Conservation (phyloP, 2,329 filamentous ascomycete genomes). For the Sporothrix pallida region DNA sequence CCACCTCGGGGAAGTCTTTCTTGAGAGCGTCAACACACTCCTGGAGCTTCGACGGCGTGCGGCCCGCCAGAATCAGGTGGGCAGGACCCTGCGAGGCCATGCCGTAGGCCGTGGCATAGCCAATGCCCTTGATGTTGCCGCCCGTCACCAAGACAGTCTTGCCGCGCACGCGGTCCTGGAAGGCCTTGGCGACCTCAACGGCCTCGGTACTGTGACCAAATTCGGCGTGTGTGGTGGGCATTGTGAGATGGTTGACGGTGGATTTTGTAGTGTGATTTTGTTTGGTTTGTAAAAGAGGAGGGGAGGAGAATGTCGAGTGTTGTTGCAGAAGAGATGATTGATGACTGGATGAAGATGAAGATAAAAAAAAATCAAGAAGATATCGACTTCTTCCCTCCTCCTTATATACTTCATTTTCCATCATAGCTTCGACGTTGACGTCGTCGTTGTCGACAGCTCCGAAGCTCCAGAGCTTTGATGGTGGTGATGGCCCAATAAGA, state of each 20-base stretch:
- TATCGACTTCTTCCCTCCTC: background rate
- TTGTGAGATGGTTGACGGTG: background rate
- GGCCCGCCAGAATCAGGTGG: conserved; percentile 32
- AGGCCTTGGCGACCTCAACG: conserved; percentile 48
- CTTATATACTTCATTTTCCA: background rate
- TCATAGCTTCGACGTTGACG: background rate
- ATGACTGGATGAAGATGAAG: background rate
- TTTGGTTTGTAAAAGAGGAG: background rate
- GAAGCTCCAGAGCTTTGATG: background rate
- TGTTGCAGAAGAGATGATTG: background rate
- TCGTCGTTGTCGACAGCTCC: background rate
- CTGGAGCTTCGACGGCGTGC: conserved; percentile 39
- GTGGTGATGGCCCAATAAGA: background rate
- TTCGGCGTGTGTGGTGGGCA: conserved; percentile 40
- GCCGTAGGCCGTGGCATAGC: conserved; percentile 42
- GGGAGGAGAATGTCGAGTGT: background rate
- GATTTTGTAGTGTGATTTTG: background rate
- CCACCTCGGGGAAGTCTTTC: conserved; percentile 38
- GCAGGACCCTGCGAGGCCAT: conserved; percentile 40
- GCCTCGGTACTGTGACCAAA: conserved; percentile 47
- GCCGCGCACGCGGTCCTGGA: conserved; percentile 44
- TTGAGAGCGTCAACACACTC: conserved; percentile 46
- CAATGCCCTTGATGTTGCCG: conserved; percentile 46
- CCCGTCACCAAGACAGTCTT: conserved; percentile 49
- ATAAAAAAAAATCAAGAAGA: background rate